Conservation (phyloP, 2,329 filamentous ascomycete genomes). For the Trichoderma cornu-damae region DNA sequence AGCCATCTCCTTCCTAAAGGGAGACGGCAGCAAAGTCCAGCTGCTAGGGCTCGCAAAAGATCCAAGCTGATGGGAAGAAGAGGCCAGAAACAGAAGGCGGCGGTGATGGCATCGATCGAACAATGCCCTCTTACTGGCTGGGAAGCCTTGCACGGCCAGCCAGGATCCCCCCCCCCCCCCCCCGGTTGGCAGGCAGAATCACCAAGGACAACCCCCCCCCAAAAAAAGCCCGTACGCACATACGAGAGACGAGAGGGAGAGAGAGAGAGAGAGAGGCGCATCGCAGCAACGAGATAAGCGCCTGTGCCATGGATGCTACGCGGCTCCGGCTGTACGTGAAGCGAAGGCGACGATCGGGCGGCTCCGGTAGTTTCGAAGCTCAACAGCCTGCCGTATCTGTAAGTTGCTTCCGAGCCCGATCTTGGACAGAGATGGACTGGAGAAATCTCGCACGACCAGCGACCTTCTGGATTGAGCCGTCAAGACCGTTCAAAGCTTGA, state of each 20-base stretch:
- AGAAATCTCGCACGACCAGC: neutral
- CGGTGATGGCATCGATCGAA: neutral
- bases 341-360: neutral
- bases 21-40: neutral
- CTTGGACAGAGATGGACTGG: neutral
- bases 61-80: neutral
- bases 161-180: neutral
- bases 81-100: slow-evolving; percentile 12
- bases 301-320: neutral
- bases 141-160: neutral
- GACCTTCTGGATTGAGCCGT: slow-evolving; percentile 11
- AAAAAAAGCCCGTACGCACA: too few species aligned
- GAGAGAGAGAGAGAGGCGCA: too few species aligned
- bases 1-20: slow-evolving; percentile 15
- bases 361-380: slow-evolving; percentile 11
- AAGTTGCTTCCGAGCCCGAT: slow-evolving; percentile 7
- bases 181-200: neutral
- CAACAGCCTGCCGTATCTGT: slow-evolving; percentile 16
- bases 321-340: neutral
- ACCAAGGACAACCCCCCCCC: too few species aligned
- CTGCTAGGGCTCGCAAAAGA: slow-evolving; percentile 11
- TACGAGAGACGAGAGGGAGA: too few species aligned
- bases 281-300: neutral
- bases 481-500: slow-evolving; percentile 11
- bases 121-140: neutral